These are phyloP conservation scores for Moesziomyces globuligerus DNA, from an alignment of 1,284 basidiomycete genomes.

Conservation along the genomic window DNA sequence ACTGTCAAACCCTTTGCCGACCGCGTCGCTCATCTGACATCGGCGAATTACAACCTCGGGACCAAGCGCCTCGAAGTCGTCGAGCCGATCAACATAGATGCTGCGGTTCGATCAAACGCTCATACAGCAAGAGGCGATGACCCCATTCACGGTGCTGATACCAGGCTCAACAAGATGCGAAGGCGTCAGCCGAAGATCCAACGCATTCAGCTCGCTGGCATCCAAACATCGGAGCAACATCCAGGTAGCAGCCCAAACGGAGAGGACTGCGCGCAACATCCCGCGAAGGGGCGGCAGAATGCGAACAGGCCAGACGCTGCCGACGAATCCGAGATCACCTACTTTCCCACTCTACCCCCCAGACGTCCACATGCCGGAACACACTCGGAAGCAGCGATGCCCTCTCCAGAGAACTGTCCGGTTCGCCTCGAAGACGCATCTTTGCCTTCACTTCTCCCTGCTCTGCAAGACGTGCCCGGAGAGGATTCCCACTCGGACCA, in stretches of 20 bases:
- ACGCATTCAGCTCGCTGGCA: conserved; percentile 15
- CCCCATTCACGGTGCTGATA: conserved; percentile 3
- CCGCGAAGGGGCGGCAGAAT: conserved; percentile 25
- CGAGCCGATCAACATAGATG: no score
- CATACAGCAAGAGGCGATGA: no score
- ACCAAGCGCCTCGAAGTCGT: no score
- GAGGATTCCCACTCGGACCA: not conserved
- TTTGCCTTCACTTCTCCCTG: not conserved
- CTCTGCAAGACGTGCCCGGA: not conserved
- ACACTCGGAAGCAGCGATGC: no score
- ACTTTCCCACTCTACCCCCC: conserved; percentile 32
- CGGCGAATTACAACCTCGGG: no score
- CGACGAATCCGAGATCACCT: conserved; percentile 39
- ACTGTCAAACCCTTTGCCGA: no score
- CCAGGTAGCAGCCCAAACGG: no score
- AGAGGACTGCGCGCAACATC: conserved; percentile 24
- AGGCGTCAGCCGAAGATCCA: conserved; percentile 23
- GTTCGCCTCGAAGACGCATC: not conserved
- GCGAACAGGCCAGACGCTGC: conserved; percentile 9
- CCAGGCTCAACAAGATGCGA: not conserved
- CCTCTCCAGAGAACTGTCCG: no score
- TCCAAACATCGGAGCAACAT: conserved; percentile 6
- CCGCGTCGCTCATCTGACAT: no score
- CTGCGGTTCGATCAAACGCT: no score
- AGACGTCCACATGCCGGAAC: not conserved